Evolutionary conservation across 768 basidiomycete species (phyloP).

Genomic region (Ephemerocybe angulata): DNA sequence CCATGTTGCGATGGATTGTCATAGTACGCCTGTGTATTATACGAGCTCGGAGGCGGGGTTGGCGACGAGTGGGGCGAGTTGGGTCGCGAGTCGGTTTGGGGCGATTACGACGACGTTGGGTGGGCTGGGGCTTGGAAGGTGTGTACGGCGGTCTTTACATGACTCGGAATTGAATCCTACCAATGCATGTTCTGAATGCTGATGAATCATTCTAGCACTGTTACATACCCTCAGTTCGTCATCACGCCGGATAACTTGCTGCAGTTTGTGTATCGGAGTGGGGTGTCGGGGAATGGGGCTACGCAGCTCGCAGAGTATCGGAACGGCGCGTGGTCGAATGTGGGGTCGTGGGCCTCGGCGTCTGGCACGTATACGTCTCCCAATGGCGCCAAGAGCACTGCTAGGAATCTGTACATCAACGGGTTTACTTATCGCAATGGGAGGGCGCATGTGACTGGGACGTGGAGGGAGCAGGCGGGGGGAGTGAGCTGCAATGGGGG

Average conservation of each 20-base stretch:
- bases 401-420: conserved; percentile 46
- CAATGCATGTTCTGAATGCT: background rate
- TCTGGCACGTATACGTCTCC: conserved; percentile 41
- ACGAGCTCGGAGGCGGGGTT: conserved; percentile 38
- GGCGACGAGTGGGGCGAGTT: conserved; percentile 39
- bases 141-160: no score
- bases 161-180: background rate
- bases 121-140: conserved; percentile 40
- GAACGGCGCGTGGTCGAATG: conserved; percentile 38
- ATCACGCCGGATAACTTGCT: conserved; percentile 43
- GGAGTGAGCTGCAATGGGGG: conserved; percentile 41
- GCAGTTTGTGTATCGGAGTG: conserved; percentile 46
- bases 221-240: conserved; percentile 49
- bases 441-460: conserved; percentile 41
- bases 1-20: conserved; percentile 46
- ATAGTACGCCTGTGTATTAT: conserved; percentile 41
- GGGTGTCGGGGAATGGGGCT: conserved; percentile 44
- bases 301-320: conserved; percentile 46
- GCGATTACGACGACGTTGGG: conserved; percentile 39
- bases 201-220: conserved; percentile 21
- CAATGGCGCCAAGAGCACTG: conserved; percentile 36
- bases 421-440: conserved; percentile 40
- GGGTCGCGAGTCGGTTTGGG: conserved; percentile 40
- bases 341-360: conserved; percentile 45
- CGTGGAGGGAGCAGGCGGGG: conserved; percentile 43